These are phyloP conservation scores for Crepidotus variabilis DNA, from an alignment of 768 basidiomycete genomes.

Conservation along the genomic window DNA sequence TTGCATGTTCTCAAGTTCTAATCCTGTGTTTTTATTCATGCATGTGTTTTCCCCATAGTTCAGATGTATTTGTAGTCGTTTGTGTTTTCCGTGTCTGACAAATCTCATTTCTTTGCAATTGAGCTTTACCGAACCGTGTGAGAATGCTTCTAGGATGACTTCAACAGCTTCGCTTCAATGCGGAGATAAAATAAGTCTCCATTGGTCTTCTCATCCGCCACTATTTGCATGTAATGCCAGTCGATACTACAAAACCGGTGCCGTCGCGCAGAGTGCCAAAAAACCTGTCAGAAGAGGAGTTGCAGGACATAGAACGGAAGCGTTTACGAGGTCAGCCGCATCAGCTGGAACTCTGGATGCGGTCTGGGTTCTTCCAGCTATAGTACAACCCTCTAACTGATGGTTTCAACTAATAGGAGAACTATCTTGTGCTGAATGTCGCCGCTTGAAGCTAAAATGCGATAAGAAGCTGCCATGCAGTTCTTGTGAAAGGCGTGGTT, in stretches of 20 bases:
- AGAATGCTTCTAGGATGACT: neutral
- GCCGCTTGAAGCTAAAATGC: slow-evolving; percentile 47
- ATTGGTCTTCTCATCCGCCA: neutral
- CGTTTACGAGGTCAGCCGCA: slow-evolving; percentile 36
- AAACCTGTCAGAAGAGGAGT: slow-evolving; percentile 45
- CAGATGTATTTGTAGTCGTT: too few relatives aligned
- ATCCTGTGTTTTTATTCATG: neutral
- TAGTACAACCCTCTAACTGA: neutral
- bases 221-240: slow-evolving; percentile 31
- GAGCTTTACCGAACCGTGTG: neutral
- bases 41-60: too few relatives aligned
- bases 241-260: slow-evolving; percentile 35
- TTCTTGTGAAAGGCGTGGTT: slow-evolving; percentile 52
- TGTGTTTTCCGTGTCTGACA: neutral
- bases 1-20: neutral
- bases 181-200: neutral
- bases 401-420: slow-evolving; percentile 30
- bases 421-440: slow-evolving; percentile 52
- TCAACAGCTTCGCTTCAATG: neutral
- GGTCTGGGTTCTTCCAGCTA: slow-evolving; percentile 4
- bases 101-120: neutral
- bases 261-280: slow-evolving; percentile 36
- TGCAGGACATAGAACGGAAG: slow-evolving; percentile 50
- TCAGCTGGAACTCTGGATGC: too few relatives aligned
- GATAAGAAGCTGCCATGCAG: slow-evolving; percentile 50